Evolutionary conservation across 176 grass and related monocot genomes (phyloP).

Genomic region (Triticum monococcum): DNA sequence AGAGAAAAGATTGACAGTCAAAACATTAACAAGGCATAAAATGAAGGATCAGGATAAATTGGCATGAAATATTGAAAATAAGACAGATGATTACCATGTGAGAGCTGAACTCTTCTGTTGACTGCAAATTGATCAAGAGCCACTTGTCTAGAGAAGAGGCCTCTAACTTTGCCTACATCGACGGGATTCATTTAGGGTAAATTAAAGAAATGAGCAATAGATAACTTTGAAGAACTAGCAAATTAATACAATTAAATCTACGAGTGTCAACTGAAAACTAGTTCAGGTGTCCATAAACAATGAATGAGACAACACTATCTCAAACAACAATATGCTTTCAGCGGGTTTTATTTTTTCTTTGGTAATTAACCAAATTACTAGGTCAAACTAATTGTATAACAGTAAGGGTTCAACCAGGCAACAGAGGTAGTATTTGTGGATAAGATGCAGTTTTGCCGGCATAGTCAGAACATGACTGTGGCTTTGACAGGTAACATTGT

Average conservation of each 20-base stretch:
- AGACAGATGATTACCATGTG: conserved; percentile 70
- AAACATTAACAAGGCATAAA: conserved; percentile 23
- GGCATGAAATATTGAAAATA: conserved; percentile 8
- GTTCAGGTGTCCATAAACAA: conserved; percentile 10
- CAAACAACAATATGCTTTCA: neutral
- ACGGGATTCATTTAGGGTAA: neutral
- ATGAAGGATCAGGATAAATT: neutral
- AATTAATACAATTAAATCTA: neutral
- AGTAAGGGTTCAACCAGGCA: neutral
- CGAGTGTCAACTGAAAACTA: conserved; percentile 11
- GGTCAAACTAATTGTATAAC: neutral
- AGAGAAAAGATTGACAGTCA: conserved; percentile 7
- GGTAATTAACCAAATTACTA: neutral
- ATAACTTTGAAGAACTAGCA: conserved; percentile 7
- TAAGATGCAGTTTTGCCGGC: neutral
- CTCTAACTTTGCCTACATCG: conserved; percentile 83
- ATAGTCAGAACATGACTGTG: neutral
- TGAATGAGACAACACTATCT: neutral
- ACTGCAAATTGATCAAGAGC: conserved; percentile 93
- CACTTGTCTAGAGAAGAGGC: conserved; percentile 79
- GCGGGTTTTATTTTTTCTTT: neutral
- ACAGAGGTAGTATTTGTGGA: neutral
- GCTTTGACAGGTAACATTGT: neutral
- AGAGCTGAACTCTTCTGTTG: conserved; percentile 83
- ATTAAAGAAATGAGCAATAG: neutral